Conservation (phyloP, 2,329 filamentous ascomycete species). For the Exophiala lecanii-corni region DNA sequence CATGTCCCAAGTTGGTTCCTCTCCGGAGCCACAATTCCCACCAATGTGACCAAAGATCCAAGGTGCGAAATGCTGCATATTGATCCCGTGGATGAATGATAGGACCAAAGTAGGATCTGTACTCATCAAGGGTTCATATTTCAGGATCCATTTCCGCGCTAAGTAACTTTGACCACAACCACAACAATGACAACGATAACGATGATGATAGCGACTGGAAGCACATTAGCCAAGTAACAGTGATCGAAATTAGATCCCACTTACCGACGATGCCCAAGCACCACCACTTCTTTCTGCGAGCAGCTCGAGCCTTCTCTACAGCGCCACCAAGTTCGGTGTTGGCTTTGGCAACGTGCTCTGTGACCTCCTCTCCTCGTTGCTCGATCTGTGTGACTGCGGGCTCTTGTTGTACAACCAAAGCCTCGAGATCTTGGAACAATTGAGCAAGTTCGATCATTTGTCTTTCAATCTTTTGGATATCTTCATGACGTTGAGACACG, state of each 20-base stretch:
- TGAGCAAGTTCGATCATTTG: conserved; percentile 83
- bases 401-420: conserved; percentile 81
- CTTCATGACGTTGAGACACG: conserved; percentile 76
- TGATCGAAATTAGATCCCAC: conserved; percentile 31
- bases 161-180: conserved; percentile 45
- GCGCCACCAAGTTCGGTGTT: conserved; percentile 80
- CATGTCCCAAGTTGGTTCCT: too few relatives aligned
- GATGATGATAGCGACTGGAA: conserved; percentile 49
- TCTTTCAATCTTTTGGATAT: conserved; percentile 85
- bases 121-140: too few relatives aligned
- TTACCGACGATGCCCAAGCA: conserved; percentile 70
- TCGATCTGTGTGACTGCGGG: conserved; percentile 75
- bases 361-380: conserved; percentile 78
- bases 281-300: conserved; percentile 94
- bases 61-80: too few relatives aligned
- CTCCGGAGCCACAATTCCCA: too few relatives aligned
- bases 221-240: conserved; percentile 6
- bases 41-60: too few relatives aligned
- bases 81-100: too few relatives aligned
- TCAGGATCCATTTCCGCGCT: conserved; percentile 15
- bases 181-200: conserved; percentile 47
- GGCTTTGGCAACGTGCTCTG: conserved; percentile 76
- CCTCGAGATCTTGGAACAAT: conserved; percentile 85
- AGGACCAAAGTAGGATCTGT: too few relatives aligned
- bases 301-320: conserved; percentile 72